Evolutionary conservation across 1,284 basidiomycete species (phyloP).

Genomic region (Ustilago trichophora): DNA sequence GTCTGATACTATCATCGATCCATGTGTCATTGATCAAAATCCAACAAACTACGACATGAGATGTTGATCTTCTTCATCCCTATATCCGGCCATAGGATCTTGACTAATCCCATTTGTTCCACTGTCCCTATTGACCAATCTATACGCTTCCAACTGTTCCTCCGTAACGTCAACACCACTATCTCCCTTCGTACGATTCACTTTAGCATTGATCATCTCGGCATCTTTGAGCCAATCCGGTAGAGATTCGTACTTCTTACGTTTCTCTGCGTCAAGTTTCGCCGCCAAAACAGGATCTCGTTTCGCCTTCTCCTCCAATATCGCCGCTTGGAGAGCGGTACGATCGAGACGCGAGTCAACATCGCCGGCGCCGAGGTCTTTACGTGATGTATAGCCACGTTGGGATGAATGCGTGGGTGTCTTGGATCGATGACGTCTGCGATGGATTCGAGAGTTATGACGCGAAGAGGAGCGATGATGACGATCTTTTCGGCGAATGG

Average conservation of each 20-base stretch:
- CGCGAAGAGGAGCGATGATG: too few species aligned
- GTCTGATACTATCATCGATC: too few species aligned
- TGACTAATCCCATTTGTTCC: slow-evolving; percentile 73
- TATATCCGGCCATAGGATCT: slow-evolving; percentile 88
- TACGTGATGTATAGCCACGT: slow-evolving; percentile 8
- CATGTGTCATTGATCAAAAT: too few species aligned
- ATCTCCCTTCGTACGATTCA: slow-evolving; percentile 41
- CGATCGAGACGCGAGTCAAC: slow-evolving; percentile 31
- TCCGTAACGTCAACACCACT: slow-evolving; percentile 81
- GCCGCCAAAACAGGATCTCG: slow-evolving; percentile 17
- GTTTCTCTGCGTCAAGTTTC: slow-evolving; percentile 3
- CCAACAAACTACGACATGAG: too few species aligned
- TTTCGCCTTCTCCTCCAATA: slow-evolving; percentile 37
- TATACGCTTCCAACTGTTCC: slow-evolving; percentile 89
- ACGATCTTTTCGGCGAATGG: too few species aligned
- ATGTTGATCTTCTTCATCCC: slow-evolving; percentile 71
- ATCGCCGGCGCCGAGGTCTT: slow-evolving; percentile 1
- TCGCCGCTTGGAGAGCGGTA: slow-evolving; percentile 25
- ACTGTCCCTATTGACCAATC: slow-evolving; percentile 69
- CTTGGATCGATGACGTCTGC: too few species aligned
- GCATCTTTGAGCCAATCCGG: slow-evolving; percentile 57
- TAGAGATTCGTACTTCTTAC: slow-evolving; percentile 10
- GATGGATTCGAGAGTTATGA: too few species aligned
- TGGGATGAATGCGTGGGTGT: too few species aligned
- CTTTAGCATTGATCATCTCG: slow-evolving; percentile 33